Evolutionary conservation across 1,284 basidiomycete species (phyloP), one percentile per base, ranked within the genome.

Genomic region (Exobasidium cylindrosporum): DNA sequence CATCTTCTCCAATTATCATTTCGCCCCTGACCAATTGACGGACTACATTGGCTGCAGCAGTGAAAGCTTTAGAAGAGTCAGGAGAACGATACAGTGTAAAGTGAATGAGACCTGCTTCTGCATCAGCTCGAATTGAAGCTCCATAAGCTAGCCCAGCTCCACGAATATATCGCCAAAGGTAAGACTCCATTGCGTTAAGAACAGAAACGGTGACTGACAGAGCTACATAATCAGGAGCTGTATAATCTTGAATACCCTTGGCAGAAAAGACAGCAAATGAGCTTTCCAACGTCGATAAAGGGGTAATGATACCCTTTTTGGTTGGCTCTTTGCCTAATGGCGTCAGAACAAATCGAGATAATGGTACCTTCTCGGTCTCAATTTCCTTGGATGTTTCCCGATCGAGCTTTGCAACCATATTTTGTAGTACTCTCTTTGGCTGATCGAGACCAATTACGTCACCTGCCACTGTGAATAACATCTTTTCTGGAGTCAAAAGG

Each of bases 121-220:
- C 82, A 75, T 96, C 91, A 23, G 88, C 81, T 1, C 84, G 84
- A 55, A 93, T 86, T 69, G 87, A 87, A 21, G 93, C 92, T 14
- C 93, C 93, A 75, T 99, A 99, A 0, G 96, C 96, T 10, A 78
- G 54, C 24, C 77, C 77, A 0, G 77, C 75, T 28, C 77, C 77
- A 24, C 64, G 68, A 56, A 79, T 77, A 62, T 65, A 77, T 13
- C 76, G 66, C 95, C 96, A 98, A 61, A 98, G 86, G 80, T 89
- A 97, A 68, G 90, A 90, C 82, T 98, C 96, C 55, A 93, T 88
- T 1, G 92, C 95, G 71, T 97, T 97, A 54, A 99, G 83, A 3
- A 94, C 87, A 66, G 93, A 89, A 5, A 89, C 82, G 0, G 93
- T 88, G n/a, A 98, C 86, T 32, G 87, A 86, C 32, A 97, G 82